These are phyloP conservation scores for Pseudocercospora musae DNA, from an alignment of 2,329 filamentous ascomycete genomes.

Conservation along the genomic window DNA sequence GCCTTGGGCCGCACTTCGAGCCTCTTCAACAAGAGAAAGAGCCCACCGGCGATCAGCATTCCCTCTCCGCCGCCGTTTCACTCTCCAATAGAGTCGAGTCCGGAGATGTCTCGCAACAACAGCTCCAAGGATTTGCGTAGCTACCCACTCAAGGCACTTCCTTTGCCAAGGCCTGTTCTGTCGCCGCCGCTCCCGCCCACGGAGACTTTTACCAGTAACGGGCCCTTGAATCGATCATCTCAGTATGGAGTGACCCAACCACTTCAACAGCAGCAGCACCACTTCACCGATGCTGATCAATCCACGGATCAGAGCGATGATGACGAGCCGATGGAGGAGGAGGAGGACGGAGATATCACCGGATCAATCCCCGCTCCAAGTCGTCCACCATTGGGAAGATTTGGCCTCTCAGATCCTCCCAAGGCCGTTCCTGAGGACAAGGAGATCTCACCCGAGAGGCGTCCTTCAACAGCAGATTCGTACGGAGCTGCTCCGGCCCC, in stretches of 20 bases:
- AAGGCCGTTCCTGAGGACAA: constrained; percentile 36
- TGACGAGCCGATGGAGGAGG: constrained; percentile 23
- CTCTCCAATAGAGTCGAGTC: constrained; percentile 27
- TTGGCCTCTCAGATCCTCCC: constrained; percentile 32
- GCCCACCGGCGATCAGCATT: constrained; percentile 16
- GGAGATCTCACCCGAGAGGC: constrained; percentile 34
- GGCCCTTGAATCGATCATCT: constrained; percentile 34
- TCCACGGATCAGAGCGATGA: constrained; percentile 30
- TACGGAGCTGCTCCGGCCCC: constrained; percentile 33
- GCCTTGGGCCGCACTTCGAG: constrained; percentile 9
- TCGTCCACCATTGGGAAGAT: constrained; percentile 29
- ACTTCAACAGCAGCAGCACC: constrained; percentile 14
- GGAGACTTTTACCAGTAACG: constrained; percentile 23
- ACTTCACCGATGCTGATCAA: constrained; percentile 26
- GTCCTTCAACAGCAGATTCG: constrained; percentile 32
- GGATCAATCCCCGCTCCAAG: constrained; percentile 27
- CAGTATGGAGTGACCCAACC: constrained; percentile 35
- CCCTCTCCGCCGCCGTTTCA: constrained; percentile 28
- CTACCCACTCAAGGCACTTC: constrained; percentile 33
- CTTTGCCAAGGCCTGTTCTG: constrained; percentile 33
- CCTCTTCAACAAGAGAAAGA: constrained; percentile 22
- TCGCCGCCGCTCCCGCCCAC: constrained; percentile 29
- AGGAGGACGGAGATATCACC: constrained; percentile 30
- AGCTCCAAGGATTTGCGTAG: constrained; percentile 27
- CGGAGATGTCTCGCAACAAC: constrained; percentile 24